Evolutionary conservation across 805 yeast species (phyloP).

Genomic region (Monosporozyma aquatica): DNA sequence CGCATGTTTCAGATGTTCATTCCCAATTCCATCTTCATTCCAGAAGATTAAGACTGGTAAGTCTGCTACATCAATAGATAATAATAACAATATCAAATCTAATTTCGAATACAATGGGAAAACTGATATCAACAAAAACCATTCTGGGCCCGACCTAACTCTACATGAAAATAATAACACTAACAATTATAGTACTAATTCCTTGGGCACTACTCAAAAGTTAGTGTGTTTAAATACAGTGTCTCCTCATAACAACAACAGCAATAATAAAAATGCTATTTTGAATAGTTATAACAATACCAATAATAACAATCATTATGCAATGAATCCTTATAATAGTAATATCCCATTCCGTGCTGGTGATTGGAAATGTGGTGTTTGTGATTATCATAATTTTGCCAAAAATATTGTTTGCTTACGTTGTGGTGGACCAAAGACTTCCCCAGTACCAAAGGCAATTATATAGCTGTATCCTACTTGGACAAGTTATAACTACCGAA

Average conservation of each 20-base stretch:
- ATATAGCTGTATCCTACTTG: too few relatives aligned
- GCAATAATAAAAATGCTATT: too few relatives aligned
- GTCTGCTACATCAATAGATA: neutral
- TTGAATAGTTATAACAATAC: conserved; percentile 6
- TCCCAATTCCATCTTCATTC: conserved; percentile 55
- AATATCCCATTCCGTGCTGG: conserved; percentile 92
- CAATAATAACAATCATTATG: too few relatives aligned
- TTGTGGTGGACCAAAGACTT: conserved; percentile 68
- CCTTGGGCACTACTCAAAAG: neutral
- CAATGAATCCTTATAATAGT: too few relatives aligned
- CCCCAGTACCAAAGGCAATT: conserved; percentile 7
- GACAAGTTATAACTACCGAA: too few relatives aligned
- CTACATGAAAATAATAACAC: conserved; percentile 4
- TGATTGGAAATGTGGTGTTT: conserved; percentile 85
- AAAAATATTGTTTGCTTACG: conserved; percentile 79
- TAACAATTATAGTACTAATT: conserved; percentile 7
- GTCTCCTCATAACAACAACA: conserved; percentile 5
- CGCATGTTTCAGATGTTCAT: conserved; percentile 87
- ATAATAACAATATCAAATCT: neutral
- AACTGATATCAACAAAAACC: conserved; percentile 13
- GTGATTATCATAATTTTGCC: conserved; percentile 87
- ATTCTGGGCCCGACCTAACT: conserved; percentile 9
- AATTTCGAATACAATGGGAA: neutral
- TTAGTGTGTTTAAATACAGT: conserved; percentile 5
- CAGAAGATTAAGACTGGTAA: neutral